Base-by-base conservation (phyloP, 2,329 filamentous ascomycete genomes). In the Colletotrichum musicola region DNA sequence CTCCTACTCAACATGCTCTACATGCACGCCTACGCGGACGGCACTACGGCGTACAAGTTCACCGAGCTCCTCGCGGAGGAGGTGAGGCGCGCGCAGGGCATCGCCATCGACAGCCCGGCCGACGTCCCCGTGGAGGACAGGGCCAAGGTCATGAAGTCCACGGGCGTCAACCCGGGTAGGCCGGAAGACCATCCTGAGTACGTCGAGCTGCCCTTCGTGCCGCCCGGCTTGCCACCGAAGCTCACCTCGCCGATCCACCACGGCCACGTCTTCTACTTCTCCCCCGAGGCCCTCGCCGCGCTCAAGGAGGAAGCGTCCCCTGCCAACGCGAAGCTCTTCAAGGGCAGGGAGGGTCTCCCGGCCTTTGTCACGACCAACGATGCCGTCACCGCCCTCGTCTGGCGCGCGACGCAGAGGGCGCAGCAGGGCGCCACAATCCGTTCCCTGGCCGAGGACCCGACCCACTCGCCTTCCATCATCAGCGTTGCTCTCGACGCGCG, bases 1-100 rank as follows among this genome's bases (percentile, higher is more conserved):
- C 44, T 78, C 46, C 65, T 78, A 10, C 56, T 78, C 58, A 75
- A 68, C 25, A 67, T 71, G 70, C 63, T 68, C 53, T 73, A 74
- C 57, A 72, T 79, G 22, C 79, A 81, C 49, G 75, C 80, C 64
- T 74, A 75, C 44, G 78, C 75, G 6, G 79, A 81, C 22, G 78
- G 75, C 12, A 79, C 71, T 6, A 71, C 75, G 1, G 79, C 76
- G 54, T 76, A 73, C 59, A 73, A 71, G 35, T 78, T 76, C 74
- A 74, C 75, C 13, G 73, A 76, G 58, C 72, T 78, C 6, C 79
- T 78, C 75, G 79, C 79, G 5, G 77, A 81, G 60, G 78, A 77
- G 27, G 78, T 77, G 42, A 75, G 78, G 30, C 74, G 73, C 4
- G 68, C 75, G 7, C 77, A 80, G 64, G 75, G 74, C 0, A 55